Conservation (phyloP, 148 eudicot species). For the Mesembryanthemum crystallinum region DNA sequence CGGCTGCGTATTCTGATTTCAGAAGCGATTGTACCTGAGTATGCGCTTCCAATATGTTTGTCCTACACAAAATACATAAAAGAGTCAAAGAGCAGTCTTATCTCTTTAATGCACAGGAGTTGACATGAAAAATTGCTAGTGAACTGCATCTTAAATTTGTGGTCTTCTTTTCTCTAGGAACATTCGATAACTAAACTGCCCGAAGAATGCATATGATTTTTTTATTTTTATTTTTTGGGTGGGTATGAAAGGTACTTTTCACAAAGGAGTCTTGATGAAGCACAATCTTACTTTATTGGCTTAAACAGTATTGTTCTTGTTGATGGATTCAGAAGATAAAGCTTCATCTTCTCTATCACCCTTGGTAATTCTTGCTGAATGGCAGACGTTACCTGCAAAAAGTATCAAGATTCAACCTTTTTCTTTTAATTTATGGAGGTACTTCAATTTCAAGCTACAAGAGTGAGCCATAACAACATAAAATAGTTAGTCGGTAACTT, state of each 20-base stretch:
- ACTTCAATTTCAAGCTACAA: too few relatives aligned
- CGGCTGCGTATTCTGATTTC: slow-evolving; percentile 65
- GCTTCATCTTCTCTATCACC: slow-evolving; percentile 84
- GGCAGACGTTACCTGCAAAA: slow-evolving; percentile 62
- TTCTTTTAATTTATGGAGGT: not conserved
- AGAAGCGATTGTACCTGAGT: slow-evolving; percentile 63
- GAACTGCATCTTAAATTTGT: slow-evolving; percentile 4
- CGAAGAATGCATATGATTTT: too few relatives aligned
- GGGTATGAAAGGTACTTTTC: too few relatives aligned
- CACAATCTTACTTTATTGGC: slow-evolving; percentile 78
- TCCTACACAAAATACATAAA: slow-evolving; percentile 60
- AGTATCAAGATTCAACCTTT: not conserved
- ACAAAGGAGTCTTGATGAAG: not conserved
- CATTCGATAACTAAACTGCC: not conserved
- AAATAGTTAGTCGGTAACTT: too few relatives aligned
- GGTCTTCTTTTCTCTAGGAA: not conserved
- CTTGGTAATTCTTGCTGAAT: slow-evolving; percentile 76
- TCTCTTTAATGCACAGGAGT: too few relatives aligned
- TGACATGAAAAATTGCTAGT: too few relatives aligned
- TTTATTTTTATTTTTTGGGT: too few relatives aligned
- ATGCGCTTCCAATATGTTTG: slow-evolving; percentile 88
- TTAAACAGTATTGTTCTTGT: slow-evolving; percentile 93
- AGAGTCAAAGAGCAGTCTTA: not conserved
- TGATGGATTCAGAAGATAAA: slow-evolving; percentile 84
- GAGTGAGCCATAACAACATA: too few relatives aligned